These are phyloP conservation scores for Aspergillus sp. DNA, from an alignment of 2,329 filamentous ascomycete species.

Conservation along the genomic window DNA sequence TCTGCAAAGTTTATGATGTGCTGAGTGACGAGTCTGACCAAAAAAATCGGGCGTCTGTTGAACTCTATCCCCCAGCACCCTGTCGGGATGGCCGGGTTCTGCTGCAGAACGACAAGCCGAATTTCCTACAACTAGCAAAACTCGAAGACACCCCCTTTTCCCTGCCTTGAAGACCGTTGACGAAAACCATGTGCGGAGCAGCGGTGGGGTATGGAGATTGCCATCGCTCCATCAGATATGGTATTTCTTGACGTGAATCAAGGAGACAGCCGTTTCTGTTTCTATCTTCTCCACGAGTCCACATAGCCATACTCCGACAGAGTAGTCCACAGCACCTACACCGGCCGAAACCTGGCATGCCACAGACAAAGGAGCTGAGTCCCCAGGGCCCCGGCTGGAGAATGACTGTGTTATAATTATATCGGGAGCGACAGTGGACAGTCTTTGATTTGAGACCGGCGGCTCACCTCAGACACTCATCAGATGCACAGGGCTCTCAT, in stretches of 20 bases:
- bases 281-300: not conserved
- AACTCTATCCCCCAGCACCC: not conserved
- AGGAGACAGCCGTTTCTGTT: not conserved
- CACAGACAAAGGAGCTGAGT: not conserved
- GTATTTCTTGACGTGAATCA: not conserved
- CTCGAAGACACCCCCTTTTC: not conserved
- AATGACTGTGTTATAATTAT: not conserved
- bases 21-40: not conserved
- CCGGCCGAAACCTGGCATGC: too few species aligned
- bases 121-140: too few species aligned
- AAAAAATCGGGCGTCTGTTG: too few species aligned
- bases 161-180: not conserved
- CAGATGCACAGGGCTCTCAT: too few species aligned
- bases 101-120: too few species aligned
- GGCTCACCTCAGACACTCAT: not conserved
- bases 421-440: not conserved
- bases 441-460: not conserved
- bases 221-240: not conserved
- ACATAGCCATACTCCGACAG: not conserved
- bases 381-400: not conserved
- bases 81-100: not conserved
- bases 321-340: too few species aligned
- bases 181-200: conserved; percentile 3
- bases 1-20: not conserved
- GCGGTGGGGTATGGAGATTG: conserved; percentile 7